A percentile compares a stretch with the other conserved stretches of the same genome.
Conservation (phyloP, 192 early-diverging fungal genomes). For the Coemansia sp. region DNA sequence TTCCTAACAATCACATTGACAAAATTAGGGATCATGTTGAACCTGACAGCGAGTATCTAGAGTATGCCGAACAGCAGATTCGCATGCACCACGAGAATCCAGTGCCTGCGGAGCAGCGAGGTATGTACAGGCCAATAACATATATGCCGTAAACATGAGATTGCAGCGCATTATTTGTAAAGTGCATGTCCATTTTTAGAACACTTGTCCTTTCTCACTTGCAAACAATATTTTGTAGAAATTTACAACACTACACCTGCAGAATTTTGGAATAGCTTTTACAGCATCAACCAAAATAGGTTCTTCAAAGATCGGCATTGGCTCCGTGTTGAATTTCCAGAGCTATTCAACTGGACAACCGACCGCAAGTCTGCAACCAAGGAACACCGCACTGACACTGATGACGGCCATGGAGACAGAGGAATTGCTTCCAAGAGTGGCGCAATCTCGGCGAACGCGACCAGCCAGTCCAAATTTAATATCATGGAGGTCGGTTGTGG, state of each 20-base stretch:
- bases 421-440: too few relatives aligned
- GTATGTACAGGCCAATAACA: slow-evolving; percentile 11
- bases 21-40: slow-evolving; percentile 85
- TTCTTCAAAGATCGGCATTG: slow-evolving; percentile 99
- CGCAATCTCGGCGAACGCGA: slow-evolving; percentile 1
- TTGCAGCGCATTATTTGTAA: too few relatives aligned
- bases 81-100: slow-evolving; percentile 66
- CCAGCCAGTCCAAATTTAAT: slow-evolving; percentile 27
- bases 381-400: background rate
- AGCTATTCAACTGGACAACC: slow-evolving; percentile 64
- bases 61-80: slow-evolving; percentile 73
- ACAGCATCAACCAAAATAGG: slow-evolving; percentile 71
- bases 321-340: slow-evolving; percentile 89
- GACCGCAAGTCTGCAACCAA: slow-evolving; percentile 22
- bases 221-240: slow-evolving; percentile 17
- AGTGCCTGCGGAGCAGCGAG: slow-evolving; percentile 57
- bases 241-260: slow-evolving; percentile 58
- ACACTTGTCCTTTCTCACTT: background rate
- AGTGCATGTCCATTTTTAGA: too few relatives aligned
- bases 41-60: slow-evolving; percentile 80
- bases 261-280: slow-evolving; percentile 73
- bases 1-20: too few relatives aligned
- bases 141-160: background rate
- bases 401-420: background rate
- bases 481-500: slow-evolving; percentile 83